A percentile compares a stretch with the other conserved stretches of the same genome.
Conservation (phyloP, 2,329 filamentous ascomycete species). For the Venturia effusa region DNA sequence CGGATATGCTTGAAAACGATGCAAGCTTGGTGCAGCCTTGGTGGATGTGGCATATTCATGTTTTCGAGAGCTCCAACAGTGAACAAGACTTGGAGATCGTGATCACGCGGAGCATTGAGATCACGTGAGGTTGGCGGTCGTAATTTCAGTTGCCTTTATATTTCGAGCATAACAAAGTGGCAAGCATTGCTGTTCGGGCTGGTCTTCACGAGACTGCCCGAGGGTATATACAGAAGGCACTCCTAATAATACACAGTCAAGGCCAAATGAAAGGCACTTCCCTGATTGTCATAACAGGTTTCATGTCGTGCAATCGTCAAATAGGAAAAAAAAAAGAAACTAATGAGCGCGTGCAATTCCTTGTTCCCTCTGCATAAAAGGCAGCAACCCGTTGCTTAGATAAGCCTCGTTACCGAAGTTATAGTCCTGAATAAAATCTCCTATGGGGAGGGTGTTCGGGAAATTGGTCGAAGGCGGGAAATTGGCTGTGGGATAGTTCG, state of each 20-base stretch:
- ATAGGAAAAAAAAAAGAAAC: background rate
- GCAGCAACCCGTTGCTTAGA: background rate
- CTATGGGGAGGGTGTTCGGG: background rate
- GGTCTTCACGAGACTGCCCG: background rate
- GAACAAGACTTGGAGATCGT: background rate
- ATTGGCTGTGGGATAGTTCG: background rate
- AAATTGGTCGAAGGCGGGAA: background rate
- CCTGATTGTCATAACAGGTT: background rate
- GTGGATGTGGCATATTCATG: background rate
- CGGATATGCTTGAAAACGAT: background rate
- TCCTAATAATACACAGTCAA: background rate
- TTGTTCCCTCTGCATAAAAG: background rate
- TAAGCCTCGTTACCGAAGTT: background rate
- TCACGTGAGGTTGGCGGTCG: background rate
- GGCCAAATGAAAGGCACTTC: background rate
- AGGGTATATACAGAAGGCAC: background rate
- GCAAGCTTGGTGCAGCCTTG: background rate
- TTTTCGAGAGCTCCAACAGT: background rate
- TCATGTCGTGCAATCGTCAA: constrained; percentile 1
- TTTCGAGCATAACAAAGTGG: background rate
- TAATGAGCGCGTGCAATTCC: background rate
- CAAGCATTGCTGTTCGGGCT: background rate
- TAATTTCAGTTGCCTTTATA: background rate
- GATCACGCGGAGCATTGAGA: background rate
- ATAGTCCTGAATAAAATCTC: background rate